Base-by-base conservation (phyloP, 2,329 filamentous ascomycete genomes). In the Paraconiothyrium sp. region DNA sequence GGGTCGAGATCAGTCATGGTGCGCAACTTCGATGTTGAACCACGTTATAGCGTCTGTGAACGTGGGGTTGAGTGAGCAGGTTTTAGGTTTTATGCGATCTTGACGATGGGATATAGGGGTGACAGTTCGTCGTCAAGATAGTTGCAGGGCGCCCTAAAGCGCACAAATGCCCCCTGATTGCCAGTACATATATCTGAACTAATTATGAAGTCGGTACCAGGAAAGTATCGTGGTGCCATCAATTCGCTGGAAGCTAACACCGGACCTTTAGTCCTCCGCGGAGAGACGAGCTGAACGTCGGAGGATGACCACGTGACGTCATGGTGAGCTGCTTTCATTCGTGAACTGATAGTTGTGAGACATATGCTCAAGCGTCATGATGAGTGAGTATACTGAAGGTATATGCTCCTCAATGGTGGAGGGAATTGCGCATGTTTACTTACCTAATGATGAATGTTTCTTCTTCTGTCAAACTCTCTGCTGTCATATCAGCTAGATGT, bases 231-330 rank as follows among this genome's bases (percentile, higher is more conserved):
- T 54, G 50, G 22, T 9, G 13, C 35, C 13, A 41, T 22, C n/a
- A 24, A 27, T 52, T 41, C 16, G 49, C 20, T 52, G 16, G 34
- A 39, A 39, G 22, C 20, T 5, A 37, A 37, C 27, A 52, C 20
- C 20, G 20, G 20, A 50, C 48, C 30, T 50, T 10, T 35, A 35
- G 30, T 30, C 3, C 41, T 35, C 27, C 39, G 37, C 20, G 41
- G 37, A 27, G 7, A 8, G 34, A 43, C 20, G 44, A 27, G 50
- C 46, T 49, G 24, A 24, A 24, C 32, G 13, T 4, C 8, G 16
- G 27, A 9, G 47, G 34, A 34, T 2, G 14, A 16, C 10, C 41
- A 43, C 49, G 44, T 60, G 57, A 59, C 57, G 46, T 54, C 49
- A 56, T 51, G 6, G 27, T 50, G 43, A 56, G 24, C 13, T 6